Evolutionary conservation across 2,329 filamentous ascomycete species (phyloP).

Genomic region (Lachnellula hyalina): DNA sequence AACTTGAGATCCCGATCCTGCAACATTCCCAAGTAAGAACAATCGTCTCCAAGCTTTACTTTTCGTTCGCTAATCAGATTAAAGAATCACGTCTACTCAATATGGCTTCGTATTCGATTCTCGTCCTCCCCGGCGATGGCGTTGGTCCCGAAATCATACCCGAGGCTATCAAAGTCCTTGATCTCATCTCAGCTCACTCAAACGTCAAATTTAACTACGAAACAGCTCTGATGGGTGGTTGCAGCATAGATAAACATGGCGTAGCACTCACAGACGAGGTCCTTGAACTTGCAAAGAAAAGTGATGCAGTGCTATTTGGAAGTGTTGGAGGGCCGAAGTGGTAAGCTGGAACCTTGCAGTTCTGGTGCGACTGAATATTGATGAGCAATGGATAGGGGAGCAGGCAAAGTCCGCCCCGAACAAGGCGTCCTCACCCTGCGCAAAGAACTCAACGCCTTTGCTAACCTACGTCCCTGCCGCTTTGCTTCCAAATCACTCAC

Average conservation of each 20-base stretch:
- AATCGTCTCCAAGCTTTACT: not conserved
- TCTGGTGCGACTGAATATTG: not conserved
- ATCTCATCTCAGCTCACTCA: slow-evolving; percentile 30
- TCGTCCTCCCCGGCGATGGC: slow-evolving; percentile 43
- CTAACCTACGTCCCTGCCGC: slow-evolving; percentile 87
- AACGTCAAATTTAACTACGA: slow-evolving; percentile 2
- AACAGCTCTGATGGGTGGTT: slow-evolving; percentile 27
- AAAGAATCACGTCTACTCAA: not conserved
- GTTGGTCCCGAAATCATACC: slow-evolving; percentile 43
- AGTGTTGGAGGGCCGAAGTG: slow-evolving; percentile 65
- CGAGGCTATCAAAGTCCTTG: slow-evolving; percentile 43
- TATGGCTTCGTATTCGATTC: slow-evolving; percentile 23
- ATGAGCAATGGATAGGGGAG: slow-evolving; percentile 66
- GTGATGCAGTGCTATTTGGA: slow-evolving; percentile 82
- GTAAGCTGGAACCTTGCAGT: slow-evolving; percentile 30
- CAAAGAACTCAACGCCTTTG: slow-evolving; percentile 97
- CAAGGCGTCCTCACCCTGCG: slow-evolving; percentile 92
- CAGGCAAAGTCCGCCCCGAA: slow-evolving; percentile 77
- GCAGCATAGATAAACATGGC: slow-evolving; percentile 76
- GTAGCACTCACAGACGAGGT: slow-evolving; percentile 75
- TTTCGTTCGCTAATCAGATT: not conserved
- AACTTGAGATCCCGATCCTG: not conserved
- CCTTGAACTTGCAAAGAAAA: slow-evolving; percentile 70
- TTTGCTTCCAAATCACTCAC: slow-evolving; percentile 57
- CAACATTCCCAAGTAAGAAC: not conserved